These are phyloP conservation scores for Cnidoscolus chayamansa DNA, from an alignment of 441 rosid species.

Conservation along the genomic window DNA sequence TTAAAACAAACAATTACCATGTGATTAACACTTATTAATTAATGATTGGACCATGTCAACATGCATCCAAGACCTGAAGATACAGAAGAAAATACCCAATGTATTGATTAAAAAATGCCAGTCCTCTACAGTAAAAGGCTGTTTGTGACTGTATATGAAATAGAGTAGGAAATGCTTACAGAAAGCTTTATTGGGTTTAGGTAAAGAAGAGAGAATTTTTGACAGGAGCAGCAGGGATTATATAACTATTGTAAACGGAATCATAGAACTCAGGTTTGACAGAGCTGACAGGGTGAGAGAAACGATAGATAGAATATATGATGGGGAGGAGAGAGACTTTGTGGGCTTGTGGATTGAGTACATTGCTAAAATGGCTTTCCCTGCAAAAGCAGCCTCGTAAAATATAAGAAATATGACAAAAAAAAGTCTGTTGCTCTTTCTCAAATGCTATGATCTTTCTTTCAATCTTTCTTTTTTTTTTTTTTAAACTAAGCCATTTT, in stretches of 20 bases:
- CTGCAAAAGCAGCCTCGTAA: constrained; percentile 24
- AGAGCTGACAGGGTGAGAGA: constrained; percentile 20
- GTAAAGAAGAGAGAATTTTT: constrained; percentile 43
- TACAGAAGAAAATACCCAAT: too few relatives aligned
- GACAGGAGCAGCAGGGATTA: constrained; percentile 22
- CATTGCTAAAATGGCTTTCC: not conserved
- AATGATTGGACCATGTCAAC: too few relatives aligned
- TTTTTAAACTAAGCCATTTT: too few relatives aligned
- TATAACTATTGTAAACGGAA: constrained; percentile 19
- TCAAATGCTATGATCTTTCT: constrained; percentile 4
- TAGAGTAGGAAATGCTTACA: constrained; percentile 29
- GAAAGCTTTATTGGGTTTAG: constrained; percentile 51
- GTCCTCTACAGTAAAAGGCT: constrained; percentile 41
- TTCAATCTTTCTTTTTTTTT: too few relatives aligned
- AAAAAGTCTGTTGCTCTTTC: constrained; percentile 27
- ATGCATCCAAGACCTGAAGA: not conserved
- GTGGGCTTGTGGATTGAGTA: not conserved
- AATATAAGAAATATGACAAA: constrained; percentile 26
- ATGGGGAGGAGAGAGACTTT: not conserved
- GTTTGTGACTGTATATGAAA: constrained; percentile 41
- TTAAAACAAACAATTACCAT: too few relatives aligned
- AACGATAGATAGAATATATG: constrained; percentile 1
- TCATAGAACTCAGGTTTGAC: constrained; percentile 33
- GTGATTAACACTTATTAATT: too few relatives aligned
- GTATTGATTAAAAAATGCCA: too few relatives aligned